Evolutionary conservation across 805 yeast species (phyloP), one percentile per base, ranked within the genome.

Genomic region (Torulaspora franciscae): DNA sequence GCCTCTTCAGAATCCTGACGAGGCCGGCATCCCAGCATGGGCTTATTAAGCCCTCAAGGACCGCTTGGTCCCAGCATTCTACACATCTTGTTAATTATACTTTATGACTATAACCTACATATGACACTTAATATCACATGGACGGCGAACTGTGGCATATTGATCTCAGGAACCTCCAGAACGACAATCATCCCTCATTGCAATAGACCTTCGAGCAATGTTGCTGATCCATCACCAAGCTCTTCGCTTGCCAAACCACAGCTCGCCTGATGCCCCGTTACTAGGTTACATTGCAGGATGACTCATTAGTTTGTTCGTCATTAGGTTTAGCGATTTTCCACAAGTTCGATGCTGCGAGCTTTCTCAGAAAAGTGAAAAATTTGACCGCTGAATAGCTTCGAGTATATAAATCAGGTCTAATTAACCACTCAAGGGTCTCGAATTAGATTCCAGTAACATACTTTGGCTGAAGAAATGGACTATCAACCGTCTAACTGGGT

Each of bases 401-500:
- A 29, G 14, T 29, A 30, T 38, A 38, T 28, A 38, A 28, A 29
- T 15, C 17, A 3, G 14, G 28, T 13, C 32, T 22, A 5, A 29
- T 29, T 28, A 27, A 15, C 27, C 22, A 19, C 13, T n/a, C 11
- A 3, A 27, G 24, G 27, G 28, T 13, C 8, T 17, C 22, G n/a
- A 26, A 3, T 17, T 7, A 3, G 11, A 6, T 1, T 17, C 39
- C 27, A 23, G 29, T 27, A 26, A 41, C 14, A 9, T 4, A 23
- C 1, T 11, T 25, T 9, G 10, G 9, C 27, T 15, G 8, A n/a
- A n/a, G 23, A 34, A 27, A 41, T 41, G 40, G 40, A 27, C n/a
- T 33, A 23, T 13, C 43, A 39, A 29, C 19, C 43, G 22, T 28
- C 47, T 13, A 77, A 77, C 13, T 83, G 91, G 90, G 65, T 85